These are phyloP conservation scores for Canariomyces notabilis DNA, from an alignment of 2,329 filamentous ascomycete genomes.

Conservation along the genomic window DNA sequence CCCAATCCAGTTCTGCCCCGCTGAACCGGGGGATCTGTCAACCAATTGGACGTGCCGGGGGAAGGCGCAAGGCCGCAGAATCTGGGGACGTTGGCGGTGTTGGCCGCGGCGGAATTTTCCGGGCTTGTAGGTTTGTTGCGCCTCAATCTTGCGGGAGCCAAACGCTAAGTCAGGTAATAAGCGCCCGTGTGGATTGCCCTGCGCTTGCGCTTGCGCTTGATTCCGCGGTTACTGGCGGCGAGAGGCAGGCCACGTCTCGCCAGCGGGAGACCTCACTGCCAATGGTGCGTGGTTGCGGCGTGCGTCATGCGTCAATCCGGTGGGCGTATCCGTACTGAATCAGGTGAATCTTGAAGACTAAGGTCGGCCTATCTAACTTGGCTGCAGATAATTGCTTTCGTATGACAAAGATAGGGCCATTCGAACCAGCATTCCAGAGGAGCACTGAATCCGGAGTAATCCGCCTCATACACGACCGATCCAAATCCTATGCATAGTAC, in stretches of 20 bases:
- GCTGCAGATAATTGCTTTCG: no score
- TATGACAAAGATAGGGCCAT: no score
- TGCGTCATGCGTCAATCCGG: background rate
- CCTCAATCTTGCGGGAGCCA: background rate
- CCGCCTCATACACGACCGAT: no score
- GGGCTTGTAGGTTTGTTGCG: background rate
- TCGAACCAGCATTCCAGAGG: no score
- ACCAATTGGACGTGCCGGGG: background rate
- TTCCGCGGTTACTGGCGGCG: background rate
- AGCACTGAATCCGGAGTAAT: no score
- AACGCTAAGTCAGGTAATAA: constrained; percentile 2
- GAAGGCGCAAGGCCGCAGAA: background rate
- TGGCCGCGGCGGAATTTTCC: background rate
- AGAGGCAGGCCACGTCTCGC: background rate
- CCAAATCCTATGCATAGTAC: no score
- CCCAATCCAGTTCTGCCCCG: no score
- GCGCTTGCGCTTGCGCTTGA: constrained; percentile 6
- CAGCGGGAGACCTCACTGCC: no score
- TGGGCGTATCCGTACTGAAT: background rate
- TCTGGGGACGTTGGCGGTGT: background rate
- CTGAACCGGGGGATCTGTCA: background rate
- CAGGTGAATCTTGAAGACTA: no score
- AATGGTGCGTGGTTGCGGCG: background rate
- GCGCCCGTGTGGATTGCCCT: constrained; percentile 1
- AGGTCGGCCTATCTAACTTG: no score